Percentiles rank a stretch among this genome's conserved stretches.
These are phyloP conservation scores for Acanthamoeba comandoni DNA, from an alignment of 208 protist genomes.

Conservation along the genomic window DNA sequence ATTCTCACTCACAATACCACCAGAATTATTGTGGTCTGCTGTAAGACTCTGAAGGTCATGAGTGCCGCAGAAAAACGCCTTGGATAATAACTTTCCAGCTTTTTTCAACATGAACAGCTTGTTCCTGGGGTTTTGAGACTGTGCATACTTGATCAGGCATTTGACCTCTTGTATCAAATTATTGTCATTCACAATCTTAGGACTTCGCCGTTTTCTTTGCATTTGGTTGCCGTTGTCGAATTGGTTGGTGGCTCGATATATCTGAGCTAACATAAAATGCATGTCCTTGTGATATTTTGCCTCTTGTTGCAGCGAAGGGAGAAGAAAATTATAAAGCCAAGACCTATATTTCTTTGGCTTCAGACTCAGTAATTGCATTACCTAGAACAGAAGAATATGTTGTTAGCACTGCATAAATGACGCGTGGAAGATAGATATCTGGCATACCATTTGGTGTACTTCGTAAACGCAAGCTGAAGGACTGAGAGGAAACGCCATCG, in stretches of 20 bases:
- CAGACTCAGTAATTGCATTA: not conserved
- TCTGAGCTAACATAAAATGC: constrained; percentile 3
- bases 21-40: not conserved
- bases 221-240: not conserved
- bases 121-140: not conserved
- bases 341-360: constrained; percentile 12
- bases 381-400: not conserved
- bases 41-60: not conserved
- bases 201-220: constrained; percentile 24
- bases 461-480: constrained; percentile 1
- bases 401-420: not conserved
- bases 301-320: constrained; percentile 28
- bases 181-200: not conserved
- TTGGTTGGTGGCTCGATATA: constrained; percentile 9
- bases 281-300: constrained; percentile 44
- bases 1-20: not conserved
- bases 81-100: not conserved
- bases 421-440: not conserved
- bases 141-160: not conserved
- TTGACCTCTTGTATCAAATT: not conserved
- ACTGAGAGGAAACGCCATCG: constrained; percentile 18
- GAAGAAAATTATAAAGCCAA: not conserved
- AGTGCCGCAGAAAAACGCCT: not conserved
- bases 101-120: not conserved
- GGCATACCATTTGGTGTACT: constrained; percentile 2